Evolutionary conservation across 345 rosid genomes (phyloP).

Genomic region (Corymbia maculata): DNA sequence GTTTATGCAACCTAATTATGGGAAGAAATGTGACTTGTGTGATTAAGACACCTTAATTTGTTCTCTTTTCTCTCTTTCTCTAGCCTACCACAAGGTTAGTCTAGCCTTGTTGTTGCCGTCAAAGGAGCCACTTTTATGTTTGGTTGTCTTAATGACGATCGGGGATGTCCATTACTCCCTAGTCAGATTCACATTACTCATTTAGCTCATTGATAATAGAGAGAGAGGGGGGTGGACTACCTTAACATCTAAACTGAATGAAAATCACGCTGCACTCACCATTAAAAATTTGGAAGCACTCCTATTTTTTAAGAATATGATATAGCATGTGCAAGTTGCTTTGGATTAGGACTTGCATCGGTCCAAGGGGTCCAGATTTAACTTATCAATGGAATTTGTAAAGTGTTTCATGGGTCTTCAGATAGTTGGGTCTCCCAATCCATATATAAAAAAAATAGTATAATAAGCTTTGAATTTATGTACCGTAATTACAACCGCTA

Average conservation of each 20-base stretch:
- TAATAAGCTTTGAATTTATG: not conserved
- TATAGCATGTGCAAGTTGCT: not conserved
- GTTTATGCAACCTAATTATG: not conserved
- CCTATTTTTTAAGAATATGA: not conserved
- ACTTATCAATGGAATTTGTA: not conserved
- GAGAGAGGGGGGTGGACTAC: not conserved
- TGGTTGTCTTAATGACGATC: not conserved
- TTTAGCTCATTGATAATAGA: not conserved
- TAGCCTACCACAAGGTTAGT: not conserved
- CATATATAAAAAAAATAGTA: not conserved
- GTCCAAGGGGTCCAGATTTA: accelerated
- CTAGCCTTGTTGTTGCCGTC: no score
- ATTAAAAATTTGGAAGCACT: not conserved
- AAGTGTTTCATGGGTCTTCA: not conserved
- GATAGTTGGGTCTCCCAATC: not conserved
- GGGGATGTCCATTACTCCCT: not conserved
- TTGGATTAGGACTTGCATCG: accelerated
- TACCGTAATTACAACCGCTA: accelerated
- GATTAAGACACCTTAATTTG: no score
- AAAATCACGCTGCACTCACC: not conserved
- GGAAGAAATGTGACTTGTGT: no score
- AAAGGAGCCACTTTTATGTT: not conserved
- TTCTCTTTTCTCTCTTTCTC: not conserved
- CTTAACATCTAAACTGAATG: no score
- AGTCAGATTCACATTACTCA: not conserved